Conservation (phyloP, 2,329 filamentous ascomycete genomes). For the Pseudonectria foliicola region DNA sequence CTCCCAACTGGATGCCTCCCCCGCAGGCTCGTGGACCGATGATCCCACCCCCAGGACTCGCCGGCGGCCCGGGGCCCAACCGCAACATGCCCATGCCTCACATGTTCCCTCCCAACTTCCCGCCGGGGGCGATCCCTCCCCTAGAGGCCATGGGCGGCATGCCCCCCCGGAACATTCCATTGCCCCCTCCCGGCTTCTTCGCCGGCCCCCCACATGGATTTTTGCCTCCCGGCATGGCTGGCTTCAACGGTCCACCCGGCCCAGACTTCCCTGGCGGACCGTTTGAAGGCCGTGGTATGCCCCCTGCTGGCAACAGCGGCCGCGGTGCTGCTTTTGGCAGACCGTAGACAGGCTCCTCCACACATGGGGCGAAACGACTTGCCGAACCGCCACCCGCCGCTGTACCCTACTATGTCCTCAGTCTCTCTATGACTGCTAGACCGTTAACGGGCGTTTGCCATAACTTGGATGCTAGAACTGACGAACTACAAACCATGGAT, state of each 20-base stretch:
- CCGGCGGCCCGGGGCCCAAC: slow-evolving; percentile 20
- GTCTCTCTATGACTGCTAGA: too few species aligned
- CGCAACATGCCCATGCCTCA: slow-evolving; percentile 45
- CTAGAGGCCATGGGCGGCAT: slow-evolving; percentile 43
- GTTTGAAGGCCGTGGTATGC: slow-evolving; percentile 51
- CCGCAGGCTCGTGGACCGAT: slow-evolving; percentile 42
- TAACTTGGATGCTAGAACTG: too few species aligned
- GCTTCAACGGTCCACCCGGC: slow-evolving; percentile 45
- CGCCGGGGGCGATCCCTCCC: slow-evolving; percentile 39
- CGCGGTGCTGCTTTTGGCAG: slow-evolving; percentile 28
- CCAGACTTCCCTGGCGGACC: slow-evolving; percentile 40
- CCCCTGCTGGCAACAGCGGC: slow-evolving; percentile 37
- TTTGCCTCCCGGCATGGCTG: slow-evolving; percentile 47
- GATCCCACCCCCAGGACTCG: slow-evolving; percentile 54
- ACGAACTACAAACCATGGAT: too few species aligned
- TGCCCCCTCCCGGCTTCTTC: slow-evolving; percentile 53
- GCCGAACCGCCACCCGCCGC: neutral
- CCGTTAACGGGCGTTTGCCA: too few species aligned
- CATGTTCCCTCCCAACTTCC: slow-evolving; percentile 57
- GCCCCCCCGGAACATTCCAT: slow-evolving; percentile 46
- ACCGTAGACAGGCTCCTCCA: slow-evolving; percentile 12
- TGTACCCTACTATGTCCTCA: too few species aligned
- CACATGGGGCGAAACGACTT: slow-evolving; percentile 4
- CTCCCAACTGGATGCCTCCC: slow-evolving; percentile 46
- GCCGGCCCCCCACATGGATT: slow-evolving; percentile 44